A percentile compares a stretch with the other conserved stretches of the same genome.
Conservation (phyloP, 805 yeast species). For the Lachancea waltii region DNA sequence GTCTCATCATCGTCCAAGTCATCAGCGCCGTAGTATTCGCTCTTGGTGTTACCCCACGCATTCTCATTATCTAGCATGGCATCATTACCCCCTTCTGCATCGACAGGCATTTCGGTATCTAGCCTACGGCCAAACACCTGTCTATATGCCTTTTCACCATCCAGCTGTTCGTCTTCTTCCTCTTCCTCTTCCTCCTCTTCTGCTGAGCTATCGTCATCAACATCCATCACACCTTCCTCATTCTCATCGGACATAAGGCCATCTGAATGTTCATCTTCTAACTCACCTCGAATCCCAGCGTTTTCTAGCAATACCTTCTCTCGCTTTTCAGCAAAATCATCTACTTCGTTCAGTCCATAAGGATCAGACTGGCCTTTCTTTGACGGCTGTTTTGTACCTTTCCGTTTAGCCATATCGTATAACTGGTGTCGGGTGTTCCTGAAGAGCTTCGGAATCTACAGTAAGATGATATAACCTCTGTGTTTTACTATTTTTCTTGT, state of each 20-base stretch:
- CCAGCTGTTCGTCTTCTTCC: slow-evolving; percentile 31
- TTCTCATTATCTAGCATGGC: slow-evolving; percentile 36
- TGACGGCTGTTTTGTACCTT: slow-evolving; percentile 20
- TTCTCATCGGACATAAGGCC: slow-evolving; percentile 38
- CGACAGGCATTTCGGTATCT: slow-evolving; percentile 14
- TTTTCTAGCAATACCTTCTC: slow-evolving; percentile 52
- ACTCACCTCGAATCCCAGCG: slow-evolving; percentile 43
- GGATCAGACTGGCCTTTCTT: slow-evolving; percentile 25
- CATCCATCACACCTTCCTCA: slow-evolving; percentile 44
- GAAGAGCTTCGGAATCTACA: no score
- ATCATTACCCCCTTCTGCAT: slow-evolving; percentile 26
- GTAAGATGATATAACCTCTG: neutral
- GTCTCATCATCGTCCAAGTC: slow-evolving; percentile 57
- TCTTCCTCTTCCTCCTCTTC: slow-evolving; percentile 34
- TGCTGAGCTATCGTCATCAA: slow-evolving; percentile 27
- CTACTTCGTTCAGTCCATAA: slow-evolving; percentile 59
- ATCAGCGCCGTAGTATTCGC: slow-evolving; percentile 49
- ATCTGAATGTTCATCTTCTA: slow-evolving; percentile 42
- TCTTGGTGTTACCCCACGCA: slow-evolving; percentile 42
- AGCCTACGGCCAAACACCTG: slow-evolving; percentile 32
- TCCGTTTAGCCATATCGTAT: slow-evolving; percentile 15
- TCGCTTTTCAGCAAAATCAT: slow-evolving; percentile 53
- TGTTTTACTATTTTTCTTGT: slow-evolving; percentile 6
- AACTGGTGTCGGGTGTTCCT: no score
- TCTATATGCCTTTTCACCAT: slow-evolving; percentile 36